Evolutionary conservation across 352 stramenopile species (phyloP).

Genomic region (Thalassiosira exigua): DNA sequence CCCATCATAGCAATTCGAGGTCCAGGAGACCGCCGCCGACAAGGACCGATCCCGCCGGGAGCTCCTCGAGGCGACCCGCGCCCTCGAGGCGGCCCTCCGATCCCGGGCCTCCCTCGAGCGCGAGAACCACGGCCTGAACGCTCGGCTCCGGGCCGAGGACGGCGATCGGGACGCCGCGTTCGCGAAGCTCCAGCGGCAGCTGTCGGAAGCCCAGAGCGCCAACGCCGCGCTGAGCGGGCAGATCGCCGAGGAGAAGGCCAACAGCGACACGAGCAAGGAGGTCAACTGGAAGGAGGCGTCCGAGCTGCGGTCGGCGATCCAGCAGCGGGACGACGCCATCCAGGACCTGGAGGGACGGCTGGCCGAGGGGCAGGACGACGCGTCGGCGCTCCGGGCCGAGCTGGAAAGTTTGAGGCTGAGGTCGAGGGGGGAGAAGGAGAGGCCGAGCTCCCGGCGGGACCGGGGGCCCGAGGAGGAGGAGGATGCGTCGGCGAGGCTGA

Average conservation of each 20-base stretch:
- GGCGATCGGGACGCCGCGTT: conserved; percentile 3
- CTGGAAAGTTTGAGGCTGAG: conserved; percentile 35
- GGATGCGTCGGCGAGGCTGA: conserved; percentile 17
- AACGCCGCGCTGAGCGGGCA: conserved; percentile 12
- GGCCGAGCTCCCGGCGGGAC: no score
- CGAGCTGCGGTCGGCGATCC: conserved; percentile 44
- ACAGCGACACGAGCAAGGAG: background rate
- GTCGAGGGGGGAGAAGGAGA: background rate
- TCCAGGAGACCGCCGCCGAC: conserved; percentile 45
- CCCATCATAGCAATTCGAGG: conserved; percentile 50
- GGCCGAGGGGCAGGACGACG: conserved; percentile 24
- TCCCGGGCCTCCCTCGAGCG: no score
- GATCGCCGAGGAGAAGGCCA: conserved; percentile 30
- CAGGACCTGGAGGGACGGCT: conserved; percentile 35
- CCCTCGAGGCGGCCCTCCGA: conserved; percentile 9
- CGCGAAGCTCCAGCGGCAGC: conserved; percentile 1
- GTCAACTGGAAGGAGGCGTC: conserved; percentile 16
- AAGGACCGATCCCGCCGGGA: conserved; percentile 30
- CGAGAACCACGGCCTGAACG: no score
- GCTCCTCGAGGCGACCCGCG: background rate
- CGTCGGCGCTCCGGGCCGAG: conserved; percentile 42
- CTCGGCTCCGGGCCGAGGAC: no score
- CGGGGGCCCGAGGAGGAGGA: conserved; percentile 12
- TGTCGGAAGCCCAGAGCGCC: conserved; percentile 23
- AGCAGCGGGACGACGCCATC: conserved; percentile 45